Conservation (phyloP, 805 yeast species). For the Scheffersomyces amazonensis region DNA sequence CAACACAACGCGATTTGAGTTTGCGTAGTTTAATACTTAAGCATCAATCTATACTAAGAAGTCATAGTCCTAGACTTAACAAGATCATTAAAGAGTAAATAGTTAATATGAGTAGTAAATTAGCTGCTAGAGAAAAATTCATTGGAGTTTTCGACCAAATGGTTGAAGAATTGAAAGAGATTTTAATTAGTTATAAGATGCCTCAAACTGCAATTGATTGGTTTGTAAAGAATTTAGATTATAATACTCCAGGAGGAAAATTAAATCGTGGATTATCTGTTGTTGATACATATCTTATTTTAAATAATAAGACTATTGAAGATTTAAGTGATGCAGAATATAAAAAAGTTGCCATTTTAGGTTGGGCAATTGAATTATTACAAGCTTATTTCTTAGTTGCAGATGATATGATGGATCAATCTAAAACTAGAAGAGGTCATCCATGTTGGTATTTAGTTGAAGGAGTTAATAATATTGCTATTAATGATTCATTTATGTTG, state of each 20-base stretch:
- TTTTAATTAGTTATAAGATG: slow-evolving; percentile 69
- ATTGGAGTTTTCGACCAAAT: slow-evolving; percentile 69
- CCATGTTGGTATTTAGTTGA: slow-evolving; percentile 92
- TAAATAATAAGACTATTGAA: slow-evolving; percentile 57
- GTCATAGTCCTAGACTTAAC: too few species aligned
- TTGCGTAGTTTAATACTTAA: too few species aligned
- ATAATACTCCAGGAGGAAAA: slow-evolving; percentile 96
- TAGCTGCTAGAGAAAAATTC: slow-evolving; percentile 51
- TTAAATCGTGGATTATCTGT: slow-evolving; percentile 95
- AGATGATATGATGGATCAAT: slow-evolving; percentile 97
- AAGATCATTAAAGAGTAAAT: too few species aligned
- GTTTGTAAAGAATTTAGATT: slow-evolving; percentile 69
- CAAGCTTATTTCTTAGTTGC: slow-evolving; percentile 97
- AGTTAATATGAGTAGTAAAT: slow-evolving; percentile 23
- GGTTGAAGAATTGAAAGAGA: slow-evolving; percentile 69
- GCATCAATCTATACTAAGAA: too few species aligned
- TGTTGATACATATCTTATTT: slow-evolving; percentile 82
- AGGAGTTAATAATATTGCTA: slow-evolving; percentile 88
- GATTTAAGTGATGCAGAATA: slow-evolving; percentile 70
- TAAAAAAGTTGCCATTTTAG: slow-evolving; percentile 80
- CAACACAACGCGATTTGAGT: background rate
- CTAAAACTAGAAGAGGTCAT: slow-evolving; percentile 96
- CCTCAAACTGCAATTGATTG: slow-evolving; percentile 83
- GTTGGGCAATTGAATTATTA: slow-evolving; percentile 92
- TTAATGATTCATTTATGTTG: slow-evolving; percentile 94